Evolutionary conservation across 78 protist species (phyloP).

Genomic region (Dictyostelium intermedium): DNA sequence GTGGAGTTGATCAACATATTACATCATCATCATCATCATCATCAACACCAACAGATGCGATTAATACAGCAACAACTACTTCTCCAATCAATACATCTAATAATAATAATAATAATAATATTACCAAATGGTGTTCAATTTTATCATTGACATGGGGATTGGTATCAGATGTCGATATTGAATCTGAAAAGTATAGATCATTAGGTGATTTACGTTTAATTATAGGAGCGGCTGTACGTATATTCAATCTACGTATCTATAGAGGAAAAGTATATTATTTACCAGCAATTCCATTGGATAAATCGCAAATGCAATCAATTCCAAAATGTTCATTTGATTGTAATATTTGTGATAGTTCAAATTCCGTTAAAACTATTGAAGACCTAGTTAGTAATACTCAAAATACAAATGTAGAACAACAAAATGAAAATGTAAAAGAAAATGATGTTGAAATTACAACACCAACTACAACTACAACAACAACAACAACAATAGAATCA

Average conservation of each 20-base stretch:
- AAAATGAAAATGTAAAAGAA: not conserved
- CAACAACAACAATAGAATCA: not conserved
- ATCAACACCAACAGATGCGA: not conserved
- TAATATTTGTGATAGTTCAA: conserved; percentile 7
- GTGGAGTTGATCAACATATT: not conserved
- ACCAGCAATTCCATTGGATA: conserved; percentile 21
- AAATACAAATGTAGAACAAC: not conserved
- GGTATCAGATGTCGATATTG: conserved; percentile 73
- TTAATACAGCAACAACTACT: not conserved
- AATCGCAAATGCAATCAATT: conserved; percentile 5
- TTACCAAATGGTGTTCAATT: conserved; percentile 32
- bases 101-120: not conserved
- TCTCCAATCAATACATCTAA: not conserved
- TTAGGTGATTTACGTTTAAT: conserved; percentile 56
- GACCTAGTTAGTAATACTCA: not conserved
- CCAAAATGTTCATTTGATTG: conserved; percentile 51
- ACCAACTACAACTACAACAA: not conserved
- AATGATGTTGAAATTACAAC: not conserved
- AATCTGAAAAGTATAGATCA: conserved; percentile 65
- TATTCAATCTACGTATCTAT: conserved; percentile 37
- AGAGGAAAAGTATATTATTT: conserved; percentile 21
- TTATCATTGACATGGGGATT: conserved; percentile 70
- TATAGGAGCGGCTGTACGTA: conserved; percentile 34
- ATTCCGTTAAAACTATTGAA: conserved; percentile 3
- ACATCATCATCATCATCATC: not conserved